phyloP scores from a whole-genome alignment of 2,329 filamentous ascomycete species.

The Lizonia empirigonia region DNA sequence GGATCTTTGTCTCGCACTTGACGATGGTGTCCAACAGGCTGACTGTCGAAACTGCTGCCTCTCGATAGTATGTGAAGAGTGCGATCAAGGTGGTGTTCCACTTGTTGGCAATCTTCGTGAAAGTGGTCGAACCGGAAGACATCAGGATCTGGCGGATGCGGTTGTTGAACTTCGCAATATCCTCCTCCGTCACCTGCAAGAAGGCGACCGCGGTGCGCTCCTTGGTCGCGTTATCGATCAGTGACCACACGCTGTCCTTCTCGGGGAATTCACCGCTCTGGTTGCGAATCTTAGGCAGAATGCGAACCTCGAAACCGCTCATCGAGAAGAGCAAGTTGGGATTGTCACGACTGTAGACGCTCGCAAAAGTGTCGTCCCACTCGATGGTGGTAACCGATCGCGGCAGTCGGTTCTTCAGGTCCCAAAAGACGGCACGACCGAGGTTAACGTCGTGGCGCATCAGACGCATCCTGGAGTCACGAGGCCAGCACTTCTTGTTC shows the following conservation, averaged over 20 bases:
- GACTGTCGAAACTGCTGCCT: constrained; percentile 94
- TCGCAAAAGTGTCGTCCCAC: constrained; percentile 98
- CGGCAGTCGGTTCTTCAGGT: constrained; percentile 94
- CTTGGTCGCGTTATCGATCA: constrained; percentile 95
- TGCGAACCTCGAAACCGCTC: constrained; percentile 96
- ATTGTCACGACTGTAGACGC: constrained; percentile 97
- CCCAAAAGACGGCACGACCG: constrained; percentile 97
- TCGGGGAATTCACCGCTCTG: constrained; percentile 95
- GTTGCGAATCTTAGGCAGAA: constrained; percentile 93
- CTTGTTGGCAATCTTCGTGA: constrained; percentile 99
- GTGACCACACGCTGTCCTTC: constrained; percentile 97
- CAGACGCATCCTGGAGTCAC: constrained; percentile 94
- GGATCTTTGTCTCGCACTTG: constrained; percentile 99
- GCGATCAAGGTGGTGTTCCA: constrained; percentile 99
- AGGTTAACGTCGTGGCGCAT: constrained; percentile 99
- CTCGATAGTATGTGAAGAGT: constrained; percentile 97
- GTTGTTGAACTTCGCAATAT: constrained; percentile 99
- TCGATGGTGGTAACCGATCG: constrained; percentile 96
- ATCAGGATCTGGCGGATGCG: constrained; percentile 97
- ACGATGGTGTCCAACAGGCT: constrained; percentile 95
- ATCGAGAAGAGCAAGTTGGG: constrained; percentile 97
- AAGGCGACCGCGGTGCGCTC: constrained; percentile 97
- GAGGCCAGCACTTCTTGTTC: constrained; percentile 99
- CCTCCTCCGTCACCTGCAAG: constrained; percentile 95
- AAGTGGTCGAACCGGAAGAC: constrained; percentile 98